phyloP scores from a whole-genome alignment of 805 yeast species.

The Candida methanosorbosa region DNA sequence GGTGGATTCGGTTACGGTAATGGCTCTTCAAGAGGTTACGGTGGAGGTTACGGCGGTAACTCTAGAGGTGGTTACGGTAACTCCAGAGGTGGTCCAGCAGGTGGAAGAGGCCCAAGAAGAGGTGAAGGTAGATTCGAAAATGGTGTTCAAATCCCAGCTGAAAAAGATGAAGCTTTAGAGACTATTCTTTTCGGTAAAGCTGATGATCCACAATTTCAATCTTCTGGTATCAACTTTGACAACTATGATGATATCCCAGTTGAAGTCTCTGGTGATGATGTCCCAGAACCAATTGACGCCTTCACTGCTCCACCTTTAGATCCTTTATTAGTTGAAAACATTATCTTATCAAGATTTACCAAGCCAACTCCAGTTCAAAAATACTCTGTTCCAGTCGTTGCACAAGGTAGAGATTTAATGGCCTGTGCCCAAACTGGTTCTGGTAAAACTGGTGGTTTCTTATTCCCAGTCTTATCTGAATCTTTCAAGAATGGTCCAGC shows the following conservation, averaged over 20 bases:
- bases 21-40: conserved; percentile 20
- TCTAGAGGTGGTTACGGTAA: conserved; percentile 25
- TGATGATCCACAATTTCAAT: conserved; percentile 69
- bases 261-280: conserved; percentile 91
- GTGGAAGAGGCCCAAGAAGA: conserved; percentile 26
- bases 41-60: conserved; percentile 23
- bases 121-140: conserved; percentile 79
- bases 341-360: conserved; percentile 79
- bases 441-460: conserved; percentile 99
- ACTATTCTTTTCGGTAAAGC: conserved; percentile 73
- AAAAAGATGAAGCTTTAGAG: conserved; percentile 62
- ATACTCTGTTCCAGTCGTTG: conserved; percentile 74
- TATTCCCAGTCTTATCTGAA: conserved; percentile 94
- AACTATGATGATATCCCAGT: conserved; percentile 98
- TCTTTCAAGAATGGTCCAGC: conserved; percentile 86
- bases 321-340: conserved; percentile 75
- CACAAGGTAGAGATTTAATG: conserved; percentile 66
- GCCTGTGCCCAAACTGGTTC: conserved; percentile 99
- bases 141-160: conserved; percentile 83
- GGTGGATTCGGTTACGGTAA: conserved; percentile 18
- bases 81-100: conserved; percentile 25
- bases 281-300: conserved; percentile 85
- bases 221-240: conserved; percentile 97
- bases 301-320: conserved; percentile 94
- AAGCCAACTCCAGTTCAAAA: conserved; percentile 97